Evolutionary conservation across 2,329 filamentous ascomycete genomes (phyloP), one percentile per base, ranked within the genome.

Genomic region (Didymella keratinophila): DNA sequence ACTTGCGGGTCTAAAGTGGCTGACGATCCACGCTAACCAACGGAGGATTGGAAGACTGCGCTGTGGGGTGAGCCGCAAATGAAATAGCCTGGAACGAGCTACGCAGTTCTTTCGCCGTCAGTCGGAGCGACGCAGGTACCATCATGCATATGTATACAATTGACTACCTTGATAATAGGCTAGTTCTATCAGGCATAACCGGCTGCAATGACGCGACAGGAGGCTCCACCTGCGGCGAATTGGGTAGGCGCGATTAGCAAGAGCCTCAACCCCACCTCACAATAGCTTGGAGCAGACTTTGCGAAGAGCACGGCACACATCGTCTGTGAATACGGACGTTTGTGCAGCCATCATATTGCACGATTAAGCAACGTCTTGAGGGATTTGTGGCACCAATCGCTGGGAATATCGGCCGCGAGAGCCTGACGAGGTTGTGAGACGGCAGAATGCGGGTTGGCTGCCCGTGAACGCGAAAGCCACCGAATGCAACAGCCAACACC

Each of bases 101-200:
- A 52, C 43, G 43, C 46, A 53, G 41, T 56, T 44, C 20, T 56
- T 64, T 64, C 60, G 63, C 59, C 63, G 65, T 58, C 58, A 58
- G 53, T 60, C 58, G 58, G 58, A 59, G 58, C 60, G 58, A 65
- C 66, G 66, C 65, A 69, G 65, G 65, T 69, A 69, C 67, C 61
- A 58, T 45, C 18, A 18, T 49, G 53, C 56, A 50, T 47, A 56
- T 61, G 53, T 52, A 44, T 51, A 62, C 56, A 46, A 41, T 34
- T 52, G 48, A 62, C 43, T 51, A 57, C 42, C 45, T 45, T 27
- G 46, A 47, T 51, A 55, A 39, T 14, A 54, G 41, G 57, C 57
- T 56, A 52, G 47, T 43, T 48, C 32, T 58, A 37, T 32, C 51
- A 37, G 28, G 45, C 18, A 47, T 46, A 21, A 39, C 42, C 47